phyloP scores from a whole-genome alignment of 345 rosid genomes.

The Brassica cretica region DNA sequence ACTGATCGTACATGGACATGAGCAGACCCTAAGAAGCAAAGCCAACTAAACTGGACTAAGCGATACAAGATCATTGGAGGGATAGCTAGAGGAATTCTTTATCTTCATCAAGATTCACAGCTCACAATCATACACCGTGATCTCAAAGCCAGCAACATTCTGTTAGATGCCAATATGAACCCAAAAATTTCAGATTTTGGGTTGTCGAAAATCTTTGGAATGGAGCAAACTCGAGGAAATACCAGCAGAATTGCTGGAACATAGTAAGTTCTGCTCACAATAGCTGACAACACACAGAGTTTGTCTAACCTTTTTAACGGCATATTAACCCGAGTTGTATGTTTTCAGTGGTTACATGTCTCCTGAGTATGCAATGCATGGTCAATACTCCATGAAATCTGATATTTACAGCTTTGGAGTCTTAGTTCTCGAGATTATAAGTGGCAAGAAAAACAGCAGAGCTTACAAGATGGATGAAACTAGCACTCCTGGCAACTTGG shows the following conservation, averaged over 20 bases:
- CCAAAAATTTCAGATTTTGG: conserved; percentile 43
- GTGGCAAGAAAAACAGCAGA: not conserved
- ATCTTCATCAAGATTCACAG: conserved; percentile 44
- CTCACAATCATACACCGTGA: conserved; percentile 38
- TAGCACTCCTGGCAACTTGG: conserved; percentile 1
- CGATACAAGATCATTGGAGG: conserved; percentile 37
- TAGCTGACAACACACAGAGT: not conserved
- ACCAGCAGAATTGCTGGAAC: conserved; percentile 40
- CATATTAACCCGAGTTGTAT: conserved; percentile 7
- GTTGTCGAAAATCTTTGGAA: conserved; percentile 25
- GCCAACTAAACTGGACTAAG: conserved; percentile 27
- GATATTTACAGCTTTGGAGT: not conserved
- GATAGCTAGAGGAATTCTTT: conserved; percentile 35
- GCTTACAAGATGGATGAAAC: not conserved
- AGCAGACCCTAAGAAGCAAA: conserved; percentile 40
- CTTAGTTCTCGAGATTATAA: not conserved
- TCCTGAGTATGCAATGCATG: not conserved
- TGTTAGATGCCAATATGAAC: conserved; percentile 33
- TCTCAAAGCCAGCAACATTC: conserved; percentile 40
- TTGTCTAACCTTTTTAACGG: not conserved
- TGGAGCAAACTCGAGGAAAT: conserved; percentile 33
- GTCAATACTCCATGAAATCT: not conserved
- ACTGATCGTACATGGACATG: not conserved
- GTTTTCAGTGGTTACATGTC: conserved; percentile 24
- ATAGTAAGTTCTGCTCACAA: conserved; percentile 23